phyloP scores from a whole-genome alignment of 106 monocot genomes.

The Platanthera guangdongensis region DNA sequence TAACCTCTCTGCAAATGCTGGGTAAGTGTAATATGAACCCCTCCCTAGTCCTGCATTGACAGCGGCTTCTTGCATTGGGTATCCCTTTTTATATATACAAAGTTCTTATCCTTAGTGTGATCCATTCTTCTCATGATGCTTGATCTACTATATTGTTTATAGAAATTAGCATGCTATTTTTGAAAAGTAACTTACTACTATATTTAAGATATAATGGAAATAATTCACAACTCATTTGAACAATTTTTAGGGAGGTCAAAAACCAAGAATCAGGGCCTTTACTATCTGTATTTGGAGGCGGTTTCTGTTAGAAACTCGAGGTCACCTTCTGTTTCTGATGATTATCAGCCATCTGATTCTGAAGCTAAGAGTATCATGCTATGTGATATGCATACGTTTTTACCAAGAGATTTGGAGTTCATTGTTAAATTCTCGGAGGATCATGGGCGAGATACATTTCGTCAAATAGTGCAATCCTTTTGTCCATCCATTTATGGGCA shows the following conservation, averaged over 20 bases:
- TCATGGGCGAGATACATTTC: constrained; percentile 82
- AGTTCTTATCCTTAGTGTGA: neutral
- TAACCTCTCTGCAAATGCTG: too few relatives aligned
- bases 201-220: neutral
- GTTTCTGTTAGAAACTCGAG: constrained; percentile 85
- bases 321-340: constrained; percentile 53
- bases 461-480: constrained; percentile 85
- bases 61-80: too few relatives aligned
- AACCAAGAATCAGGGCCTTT: constrained; percentile 80
- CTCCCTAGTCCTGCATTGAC: too few relatives aligned
- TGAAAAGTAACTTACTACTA: neutral
- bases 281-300: constrained; percentile 93
- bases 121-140: neutral
- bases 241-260: constrained; percentile 74
- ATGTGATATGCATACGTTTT: constrained; percentile 65
- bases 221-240: neutral
- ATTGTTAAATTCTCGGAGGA: constrained; percentile 84
- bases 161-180: neutral
- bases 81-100: too few relatives aligned
- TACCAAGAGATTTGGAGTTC: constrained; percentile 83
- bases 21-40: too few relatives aligned
- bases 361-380: constrained; percentile 23
- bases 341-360: constrained; percentile 24
- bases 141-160: neutral
- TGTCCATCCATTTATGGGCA: constrained; percentile 99